These are phyloP conservation scores for Trifolium dubium DNA, from an alignment of 306 rosid genomes.

Conservation along the genomic window DNA sequence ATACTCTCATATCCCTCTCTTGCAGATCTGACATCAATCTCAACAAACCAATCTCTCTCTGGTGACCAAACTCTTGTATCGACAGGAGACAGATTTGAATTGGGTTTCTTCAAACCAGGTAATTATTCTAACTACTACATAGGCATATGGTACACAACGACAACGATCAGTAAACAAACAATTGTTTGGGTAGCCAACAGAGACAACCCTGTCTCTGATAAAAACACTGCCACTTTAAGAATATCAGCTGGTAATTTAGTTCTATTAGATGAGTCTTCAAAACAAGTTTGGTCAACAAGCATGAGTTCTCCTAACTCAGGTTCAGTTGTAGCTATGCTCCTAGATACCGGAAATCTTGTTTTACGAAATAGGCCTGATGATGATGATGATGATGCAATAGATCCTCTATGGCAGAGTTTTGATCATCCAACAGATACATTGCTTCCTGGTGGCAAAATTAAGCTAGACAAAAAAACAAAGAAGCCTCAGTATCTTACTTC, in stretches of 20 bases:
- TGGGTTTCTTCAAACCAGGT: conserved; percentile 64
- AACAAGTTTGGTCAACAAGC: conserved; percentile 64
- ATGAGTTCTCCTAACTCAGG: conserved; percentile 31
- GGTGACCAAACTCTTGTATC: conserved; percentile 58
- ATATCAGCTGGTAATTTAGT: conserved; percentile 55
- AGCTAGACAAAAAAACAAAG: conserved; percentile 47
- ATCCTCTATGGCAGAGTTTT: conserved; percentile 55
- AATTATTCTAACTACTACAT: conserved; percentile 55
- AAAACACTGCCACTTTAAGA: conserved; percentile 46
- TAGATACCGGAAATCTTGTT: conserved; percentile 58
- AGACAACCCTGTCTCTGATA: conserved; percentile 55
- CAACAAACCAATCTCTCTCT: conserved; percentile 51
- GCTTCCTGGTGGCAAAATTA: conserved; percentile 57
- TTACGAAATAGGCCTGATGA: conserved; percentile 31
- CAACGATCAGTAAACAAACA: background rate
- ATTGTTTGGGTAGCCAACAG: conserved; percentile 74
- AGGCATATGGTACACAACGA: conserved; percentile 66
- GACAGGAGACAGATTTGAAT: conserved; percentile 40
- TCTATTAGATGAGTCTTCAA: conserved; percentile 47
- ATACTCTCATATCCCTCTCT: conserved; percentile 26
- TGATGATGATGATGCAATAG: conserved; percentile 8
- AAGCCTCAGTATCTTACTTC: conserved; percentile 53
- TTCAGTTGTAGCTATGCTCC: conserved; percentile 45
- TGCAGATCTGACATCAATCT: conserved; percentile 48
- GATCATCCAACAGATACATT: conserved; percentile 43